phyloP scores from a whole-genome alignment of 257 asterid genomes.

The Galeopsis tetrahit region DNA sequence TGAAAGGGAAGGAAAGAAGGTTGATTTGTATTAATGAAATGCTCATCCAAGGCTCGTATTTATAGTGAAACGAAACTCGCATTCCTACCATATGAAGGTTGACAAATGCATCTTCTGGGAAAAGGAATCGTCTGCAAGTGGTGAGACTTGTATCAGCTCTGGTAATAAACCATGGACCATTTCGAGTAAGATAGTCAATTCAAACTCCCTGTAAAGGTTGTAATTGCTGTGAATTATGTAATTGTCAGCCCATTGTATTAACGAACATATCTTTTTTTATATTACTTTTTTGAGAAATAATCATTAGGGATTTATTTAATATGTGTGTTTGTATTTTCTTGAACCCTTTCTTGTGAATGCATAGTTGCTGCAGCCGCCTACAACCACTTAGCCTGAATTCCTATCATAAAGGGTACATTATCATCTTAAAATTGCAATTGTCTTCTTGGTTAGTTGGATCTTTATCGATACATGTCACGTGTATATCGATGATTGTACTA shows the following conservation, averaged over 20 bases:
- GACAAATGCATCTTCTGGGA: conserved; percentile 35
- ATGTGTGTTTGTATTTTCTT: conserved; percentile 4
- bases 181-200: conserved; percentile 23
- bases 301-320: not conserved
- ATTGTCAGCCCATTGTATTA: not conserved
- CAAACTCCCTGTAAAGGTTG: not conserved
- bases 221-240: conserved; percentile 35
- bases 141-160: not conserved
- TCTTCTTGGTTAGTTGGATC: not conserved
- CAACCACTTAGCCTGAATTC: not conserved
- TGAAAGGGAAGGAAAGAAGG: conserved; percentile 32
- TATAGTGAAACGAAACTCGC: conserved; percentile 39
- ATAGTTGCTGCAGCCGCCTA: conserved; percentile 31
- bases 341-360: conserved; percentile 7
- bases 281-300: not conserved
- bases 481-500: not conserved
- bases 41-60: conserved; percentile 35
- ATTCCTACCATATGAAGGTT: conserved; percentile 26
- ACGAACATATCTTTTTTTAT: conserved; percentile 12
- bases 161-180: conserved; percentile 21
- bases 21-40: conserved; percentile 36
- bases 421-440: conserved; percentile 1
- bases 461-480: not conserved
- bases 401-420: not conserved
- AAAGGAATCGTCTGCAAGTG: conserved; percentile 31